Conservation (phyloP, 495 filamentous ascomycete species). For the Penicillium dipodomyicola region DNA sequence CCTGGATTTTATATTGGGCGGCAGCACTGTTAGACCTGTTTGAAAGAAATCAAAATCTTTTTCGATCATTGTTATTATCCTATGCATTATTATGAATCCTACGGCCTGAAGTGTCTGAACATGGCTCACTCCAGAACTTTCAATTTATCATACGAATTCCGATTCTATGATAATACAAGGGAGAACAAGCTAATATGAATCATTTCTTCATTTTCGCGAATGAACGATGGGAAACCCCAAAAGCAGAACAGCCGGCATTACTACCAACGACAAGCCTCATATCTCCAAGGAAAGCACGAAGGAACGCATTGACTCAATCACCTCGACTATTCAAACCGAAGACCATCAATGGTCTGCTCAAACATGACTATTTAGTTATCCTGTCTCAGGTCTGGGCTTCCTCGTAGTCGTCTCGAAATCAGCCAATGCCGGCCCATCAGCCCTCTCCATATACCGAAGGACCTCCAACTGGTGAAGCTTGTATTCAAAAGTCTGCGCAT, state of each 20-base stretch:
- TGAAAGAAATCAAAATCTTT: conserved; percentile 2
- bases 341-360: background rate
- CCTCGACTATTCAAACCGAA: background rate
- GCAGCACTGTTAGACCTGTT: conserved; percentile 16
- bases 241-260: background rate
- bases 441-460: conserved; percentile 5
- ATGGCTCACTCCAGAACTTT: background rate
- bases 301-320: background rate
- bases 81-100: background rate
- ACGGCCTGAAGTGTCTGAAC: background rate
- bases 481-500: conserved; percentile 8
- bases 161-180: background rate
- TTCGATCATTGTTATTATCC: background rate
- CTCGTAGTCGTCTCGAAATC: background rate
- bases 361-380: background rate
- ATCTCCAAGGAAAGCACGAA: background rate
- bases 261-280: background rate
- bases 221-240: background rate
- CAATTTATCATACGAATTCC: background rate
- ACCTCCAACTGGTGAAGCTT: conserved; percentile 12
- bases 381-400: background rate
- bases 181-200: background rate
- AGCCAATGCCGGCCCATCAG: background rate
- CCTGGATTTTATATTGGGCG: conserved; percentile 17
- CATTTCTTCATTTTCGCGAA: background rate